Conservation (phyloP, 306 rosid species). For the Vachellia collinsii region DNA sequence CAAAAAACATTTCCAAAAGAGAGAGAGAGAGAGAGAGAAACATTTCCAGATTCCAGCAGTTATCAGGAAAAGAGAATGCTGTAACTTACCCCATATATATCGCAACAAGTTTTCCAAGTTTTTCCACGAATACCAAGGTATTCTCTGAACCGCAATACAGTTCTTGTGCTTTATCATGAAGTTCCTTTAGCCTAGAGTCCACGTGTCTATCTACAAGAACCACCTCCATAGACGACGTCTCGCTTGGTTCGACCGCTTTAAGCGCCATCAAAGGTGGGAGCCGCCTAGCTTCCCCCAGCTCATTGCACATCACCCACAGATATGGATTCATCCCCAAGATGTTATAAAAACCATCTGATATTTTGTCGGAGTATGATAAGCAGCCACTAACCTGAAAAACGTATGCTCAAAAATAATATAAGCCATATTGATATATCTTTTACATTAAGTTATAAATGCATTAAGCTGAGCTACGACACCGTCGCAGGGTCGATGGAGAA, state of each 20-base stretch:
- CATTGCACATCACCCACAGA: conserved; percentile 95
- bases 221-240: conserved; percentile 83
- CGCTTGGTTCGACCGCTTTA: conserved; percentile 64
- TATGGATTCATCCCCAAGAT: conserved; percentile 97
- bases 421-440: too few species aligned
- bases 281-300: conserved; percentile 61
- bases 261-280: conserved; percentile 75
- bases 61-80: neutral
- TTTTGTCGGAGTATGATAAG: conserved; percentile 88
- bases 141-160: conserved; percentile 73
- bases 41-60: neutral
- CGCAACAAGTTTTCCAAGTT: conserved; percentile 94
- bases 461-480: neutral
- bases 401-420: neutral
- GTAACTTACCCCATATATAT: conserved; percentile 82
- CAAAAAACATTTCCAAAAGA: too few species aligned
- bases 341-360: conserved; percentile 91
- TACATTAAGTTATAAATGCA: neutral
- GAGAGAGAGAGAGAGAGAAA: neutral
- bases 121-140: conserved; percentile 71
- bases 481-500: neutral
- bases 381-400: conserved; percentile 81
- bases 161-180: conserved; percentile 86
- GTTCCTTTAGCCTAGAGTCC: conserved; percentile 81
- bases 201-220: conserved; percentile 70